Percentiles rank a stretch among this genome's conserved stretches.
Conservation (phyloP, 1,139 yeast genomes). For the Saccharomyces hybrid region DNA sequence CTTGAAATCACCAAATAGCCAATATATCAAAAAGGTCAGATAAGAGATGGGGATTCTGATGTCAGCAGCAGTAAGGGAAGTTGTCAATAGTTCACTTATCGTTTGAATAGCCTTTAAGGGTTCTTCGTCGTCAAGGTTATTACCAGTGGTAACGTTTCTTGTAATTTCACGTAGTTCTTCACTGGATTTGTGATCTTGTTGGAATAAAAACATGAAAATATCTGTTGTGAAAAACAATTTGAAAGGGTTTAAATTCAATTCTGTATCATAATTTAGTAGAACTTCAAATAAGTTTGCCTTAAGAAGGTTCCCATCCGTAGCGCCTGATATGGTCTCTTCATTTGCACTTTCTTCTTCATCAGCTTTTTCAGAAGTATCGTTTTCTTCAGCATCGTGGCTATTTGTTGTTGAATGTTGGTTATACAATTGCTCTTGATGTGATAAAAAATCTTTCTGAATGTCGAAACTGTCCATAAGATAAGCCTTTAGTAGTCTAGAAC, state of each 20-base stretch:
- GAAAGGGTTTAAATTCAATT: slow-evolving; percentile 73
- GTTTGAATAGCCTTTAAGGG: slow-evolving; percentile 72
- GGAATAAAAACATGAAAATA: slow-evolving; percentile 55
- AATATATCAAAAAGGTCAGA: slow-evolving; percentile 61
- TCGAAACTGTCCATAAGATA: slow-evolving; percentile 59
- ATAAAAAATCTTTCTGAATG: slow-evolving; percentile 54
- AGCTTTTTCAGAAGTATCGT: background rate
- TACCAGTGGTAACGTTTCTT: slow-evolving; percentile 54
- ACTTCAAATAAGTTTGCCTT: slow-evolving; percentile 53
- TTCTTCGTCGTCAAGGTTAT: slow-evolving; percentile 63
- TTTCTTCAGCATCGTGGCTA: slow-evolving; percentile 3
- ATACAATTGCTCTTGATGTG: slow-evolving; percentile 53
- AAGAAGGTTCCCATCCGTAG: slow-evolving; percentile 1
- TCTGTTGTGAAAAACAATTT: slow-evolving; percentile 79
- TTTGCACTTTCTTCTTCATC: background rate
- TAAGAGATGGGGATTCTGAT: slow-evolving; percentile 76
- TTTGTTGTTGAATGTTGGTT: slow-evolving; percentile 9
- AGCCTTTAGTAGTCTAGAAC: slow-evolving; percentile 58
- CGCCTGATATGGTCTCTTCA: background rate
- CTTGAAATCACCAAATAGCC: slow-evolving; percentile 71
- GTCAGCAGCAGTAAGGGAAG: slow-evolving; percentile 58
- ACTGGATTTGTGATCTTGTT: slow-evolving; percentile 38
- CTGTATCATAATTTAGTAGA: slow-evolving; percentile 72
- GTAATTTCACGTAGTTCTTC: slow-evolving; percentile 38
- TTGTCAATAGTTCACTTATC: slow-evolving; percentile 63